Percentiles rank a stretch among this genome's conserved stretches.
Conservation (phyloP, 768 basidiomycete species). For the Pulveroboletus sp. region DNA sequence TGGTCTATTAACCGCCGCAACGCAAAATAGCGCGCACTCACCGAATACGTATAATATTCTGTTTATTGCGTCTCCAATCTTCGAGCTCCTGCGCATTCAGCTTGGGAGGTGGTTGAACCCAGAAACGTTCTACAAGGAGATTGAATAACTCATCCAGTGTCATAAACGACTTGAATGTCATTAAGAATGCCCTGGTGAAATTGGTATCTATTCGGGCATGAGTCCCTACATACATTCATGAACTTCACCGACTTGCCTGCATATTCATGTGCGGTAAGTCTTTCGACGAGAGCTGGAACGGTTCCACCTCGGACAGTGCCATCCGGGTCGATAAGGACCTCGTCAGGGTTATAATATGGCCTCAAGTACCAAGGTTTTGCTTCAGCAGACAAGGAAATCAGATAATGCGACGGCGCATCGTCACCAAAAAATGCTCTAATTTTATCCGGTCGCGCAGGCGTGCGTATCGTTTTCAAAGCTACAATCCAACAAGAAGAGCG, state of each 20-base stretch:
- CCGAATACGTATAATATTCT: conserved; percentile 56
- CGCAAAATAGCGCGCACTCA: conserved; percentile 22
- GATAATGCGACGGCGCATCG: conserved; percentile 43
- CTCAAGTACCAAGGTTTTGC: conserved; percentile 57
- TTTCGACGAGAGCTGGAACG: conserved; percentile 53
- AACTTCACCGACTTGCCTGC: conserved; percentile 38
- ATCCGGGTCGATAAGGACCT: conserved; percentile 60
- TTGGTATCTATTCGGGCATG: conserved; percentile 39
- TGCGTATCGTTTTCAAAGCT: conserved; percentile 15
- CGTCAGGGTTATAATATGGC: conserved; percentile 48
- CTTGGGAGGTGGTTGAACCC: conserved; percentile 47
- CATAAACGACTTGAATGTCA: conserved; percentile 68
- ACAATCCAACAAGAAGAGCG: not conserved
- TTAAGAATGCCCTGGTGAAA: conserved; percentile 58
- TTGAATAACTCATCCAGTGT: conserved; percentile 52
- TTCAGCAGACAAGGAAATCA: conserved; percentile 37
- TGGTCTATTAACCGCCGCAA: not conserved
- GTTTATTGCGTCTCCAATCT: conserved; percentile 57
- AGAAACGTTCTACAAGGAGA: conserved; percentile 50
- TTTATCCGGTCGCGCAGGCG: conserved; percentile 33
- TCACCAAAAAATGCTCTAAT: conserved; percentile 49
- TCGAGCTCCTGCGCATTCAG: conserved; percentile 40
- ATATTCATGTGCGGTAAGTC: conserved; percentile 61
- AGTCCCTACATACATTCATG: not conserved
- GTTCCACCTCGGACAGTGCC: conserved; percentile 61